Conservation (phyloP, 768 basidiomycete species). For the Serendipita sp. region DNA sequence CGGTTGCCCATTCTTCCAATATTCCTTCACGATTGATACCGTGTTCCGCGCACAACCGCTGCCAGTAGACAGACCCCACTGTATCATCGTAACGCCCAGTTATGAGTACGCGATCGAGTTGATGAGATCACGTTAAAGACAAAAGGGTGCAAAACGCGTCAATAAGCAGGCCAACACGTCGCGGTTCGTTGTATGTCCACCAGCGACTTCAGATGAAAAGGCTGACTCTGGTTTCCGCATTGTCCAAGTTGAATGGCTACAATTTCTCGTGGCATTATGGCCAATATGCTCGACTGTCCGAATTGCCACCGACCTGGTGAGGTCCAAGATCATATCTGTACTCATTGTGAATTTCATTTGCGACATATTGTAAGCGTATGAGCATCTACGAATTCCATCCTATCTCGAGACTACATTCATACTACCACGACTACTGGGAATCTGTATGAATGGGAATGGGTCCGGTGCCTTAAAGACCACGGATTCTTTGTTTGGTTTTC, state of each 20-base stretch:
- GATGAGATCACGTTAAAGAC: neutral
- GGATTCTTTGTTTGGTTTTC: no score
- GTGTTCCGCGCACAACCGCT: slow-evolving; percentile 94
- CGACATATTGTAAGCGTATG: no score
- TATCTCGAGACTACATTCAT: no score
- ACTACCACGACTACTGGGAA: no score
- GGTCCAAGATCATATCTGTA: no score
- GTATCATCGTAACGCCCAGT: slow-evolving; percentile 9
- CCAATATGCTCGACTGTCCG: no score
- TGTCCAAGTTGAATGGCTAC: slow-evolving; percentile 78
- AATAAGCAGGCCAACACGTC: slow-evolving; percentile 2
- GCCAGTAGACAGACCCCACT: slow-evolving; percentile 99
- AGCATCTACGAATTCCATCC: no score
- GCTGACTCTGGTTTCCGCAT: slow-evolving; percentile 81
- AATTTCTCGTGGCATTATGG: slow-evolving; percentile 62
- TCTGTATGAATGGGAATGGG: no score
- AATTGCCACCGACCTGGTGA: no score
- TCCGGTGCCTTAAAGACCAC: no score
- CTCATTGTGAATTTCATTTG: no score
- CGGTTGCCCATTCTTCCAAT: slow-evolving; percentile 92
- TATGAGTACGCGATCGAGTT: neutral
- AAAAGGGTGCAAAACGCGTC: neutral
- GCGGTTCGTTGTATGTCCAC: slow-evolving; percentile 11
- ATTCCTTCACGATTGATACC: slow-evolving; percentile 93
- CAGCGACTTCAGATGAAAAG: neutral